Conservation (phyloP, 345 rosid genomes). For the Brassica incana region DNA sequence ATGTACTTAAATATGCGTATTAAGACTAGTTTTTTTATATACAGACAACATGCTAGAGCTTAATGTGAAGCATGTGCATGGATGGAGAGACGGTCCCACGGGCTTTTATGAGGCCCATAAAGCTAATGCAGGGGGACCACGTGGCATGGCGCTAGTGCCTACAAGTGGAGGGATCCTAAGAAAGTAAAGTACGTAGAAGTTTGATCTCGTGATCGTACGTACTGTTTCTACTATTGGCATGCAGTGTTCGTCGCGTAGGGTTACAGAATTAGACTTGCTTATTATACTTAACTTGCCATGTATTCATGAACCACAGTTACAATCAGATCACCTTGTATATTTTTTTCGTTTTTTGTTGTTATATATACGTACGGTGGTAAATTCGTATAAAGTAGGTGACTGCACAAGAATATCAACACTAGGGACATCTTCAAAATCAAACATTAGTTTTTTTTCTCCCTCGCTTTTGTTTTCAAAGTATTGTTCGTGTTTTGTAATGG, state of each 20-base stretch:
- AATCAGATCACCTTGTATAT: not conserved
- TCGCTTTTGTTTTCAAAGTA: slow-evolving; percentile 1
- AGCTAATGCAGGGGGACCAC: slow-evolving; percentile 37
- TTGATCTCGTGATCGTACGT: slow-evolving; percentile 43
- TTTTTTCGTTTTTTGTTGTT: not conserved
- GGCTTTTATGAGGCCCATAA: slow-evolving; percentile 37
- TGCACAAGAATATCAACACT: not conserved
- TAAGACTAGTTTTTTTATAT: slow-evolving; percentile 18
- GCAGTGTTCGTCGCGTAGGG: slow-evolving; percentile 44
- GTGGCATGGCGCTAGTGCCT: slow-evolving; percentile 36
- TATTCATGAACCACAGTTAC: slow-evolving; percentile 14
- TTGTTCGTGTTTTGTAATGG: not conserved
- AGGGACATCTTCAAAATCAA: not conserved
- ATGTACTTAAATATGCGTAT: slow-evolving; percentile 20
- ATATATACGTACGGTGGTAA: not conserved
- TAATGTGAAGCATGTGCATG: slow-evolving; percentile 44
- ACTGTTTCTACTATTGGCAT: slow-evolving; percentile 42
- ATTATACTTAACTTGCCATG: slow-evolving; percentile 31
- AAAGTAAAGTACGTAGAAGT: slow-evolving; percentile 37
- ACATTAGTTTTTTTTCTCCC: not conserved
- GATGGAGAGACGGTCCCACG: slow-evolving; percentile 28
- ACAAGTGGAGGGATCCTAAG: slow-evolving; percentile 42
- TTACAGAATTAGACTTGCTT: slow-evolving; percentile 34
- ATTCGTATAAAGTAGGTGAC: slow-evolving; percentile 15
- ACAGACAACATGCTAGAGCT: slow-evolving; percentile 23